Conservation (phyloP, 2,329 filamentous ascomycete species). For the Boeremia exigua region DNA sequence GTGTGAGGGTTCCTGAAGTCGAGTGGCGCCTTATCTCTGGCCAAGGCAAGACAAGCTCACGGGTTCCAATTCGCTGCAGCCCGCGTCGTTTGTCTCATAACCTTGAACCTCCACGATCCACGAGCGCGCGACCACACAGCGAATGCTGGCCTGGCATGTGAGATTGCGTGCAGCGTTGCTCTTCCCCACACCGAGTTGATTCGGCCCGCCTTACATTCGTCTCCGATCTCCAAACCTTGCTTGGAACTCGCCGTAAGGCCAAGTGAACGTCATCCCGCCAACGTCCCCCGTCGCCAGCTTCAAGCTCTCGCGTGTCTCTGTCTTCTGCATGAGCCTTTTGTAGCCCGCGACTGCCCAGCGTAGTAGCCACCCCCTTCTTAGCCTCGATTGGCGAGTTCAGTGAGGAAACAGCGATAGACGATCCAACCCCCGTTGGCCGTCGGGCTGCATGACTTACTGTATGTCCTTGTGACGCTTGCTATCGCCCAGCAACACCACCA, state of each 20-base stretch:
- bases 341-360: constrained; percentile 18
- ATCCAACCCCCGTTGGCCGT: constrained; percentile 14
- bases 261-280: constrained; percentile 20
- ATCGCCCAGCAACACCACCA: constrained; percentile 30
- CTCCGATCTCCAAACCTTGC: constrained; percentile 16
- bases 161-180: constrained; percentile 11
- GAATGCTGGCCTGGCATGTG: constrained; percentile 14
- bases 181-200: constrained; percentile 11
- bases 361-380: constrained; percentile 14
- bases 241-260: constrained; percentile 12
- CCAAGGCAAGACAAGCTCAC: constrained; percentile 17
- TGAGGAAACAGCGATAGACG: constrained; percentile 11
- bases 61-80: constrained; percentile 11
- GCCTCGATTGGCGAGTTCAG: neutral
- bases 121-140: constrained; percentile 9
- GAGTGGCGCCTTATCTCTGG: constrained; percentile 17
- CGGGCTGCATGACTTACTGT: constrained; percentile 29
- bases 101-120: constrained; percentile 14
- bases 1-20: constrained; percentile 7
- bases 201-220: constrained; percentile 14
- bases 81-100: constrained; percentile 16
- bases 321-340: constrained; percentile 10
- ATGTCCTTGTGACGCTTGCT: constrained; percentile 49
- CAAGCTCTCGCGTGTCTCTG: constrained; percentile 1
- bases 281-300: constrained; percentile 9